phyloP scores from a whole-genome alignment of 2,329 filamentous ascomycete species.

The Aspergillus felis region DNA sequence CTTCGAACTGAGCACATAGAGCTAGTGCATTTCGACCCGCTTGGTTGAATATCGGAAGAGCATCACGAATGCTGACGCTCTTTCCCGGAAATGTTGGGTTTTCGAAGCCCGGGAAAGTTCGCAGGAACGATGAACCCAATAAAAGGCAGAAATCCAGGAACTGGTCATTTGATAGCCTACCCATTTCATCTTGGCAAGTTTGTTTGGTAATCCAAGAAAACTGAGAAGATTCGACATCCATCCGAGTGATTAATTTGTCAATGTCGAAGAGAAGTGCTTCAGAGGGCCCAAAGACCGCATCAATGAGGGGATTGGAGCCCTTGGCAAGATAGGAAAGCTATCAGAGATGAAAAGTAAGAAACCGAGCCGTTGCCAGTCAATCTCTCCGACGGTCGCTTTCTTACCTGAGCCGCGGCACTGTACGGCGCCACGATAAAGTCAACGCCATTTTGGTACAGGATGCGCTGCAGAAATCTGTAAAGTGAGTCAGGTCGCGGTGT shows the following conservation, averaged over 20 bases:
- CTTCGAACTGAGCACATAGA: constrained; percentile 73
- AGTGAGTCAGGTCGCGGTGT: constrained; percentile 69
- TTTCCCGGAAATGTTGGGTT: constrained; percentile 55
- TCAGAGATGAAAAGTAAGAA: neutral
- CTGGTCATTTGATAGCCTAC: constrained; percentile 61
- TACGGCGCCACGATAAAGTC: constrained; percentile 82
- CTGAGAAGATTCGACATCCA: constrained; percentile 55
- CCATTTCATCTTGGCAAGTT: constrained; percentile 65
- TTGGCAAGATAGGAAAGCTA: constrained; percentile 71
- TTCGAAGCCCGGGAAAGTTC: constrained; percentile 72
- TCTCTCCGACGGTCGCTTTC: constrained; percentile 17
- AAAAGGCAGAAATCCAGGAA: constrained; percentile 83
- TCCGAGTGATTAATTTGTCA: constrained; percentile 63
- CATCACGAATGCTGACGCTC: constrained; percentile 63
- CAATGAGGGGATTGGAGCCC: constrained; percentile 62
- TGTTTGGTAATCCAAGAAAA: constrained; percentile 65
- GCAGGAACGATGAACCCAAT: constrained; percentile 74
- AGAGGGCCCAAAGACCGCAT: constrained; percentile 76
- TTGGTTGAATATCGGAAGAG: constrained; percentile 69
- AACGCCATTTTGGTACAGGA: constrained; percentile 65
- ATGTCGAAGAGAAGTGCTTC: constrained; percentile 84
- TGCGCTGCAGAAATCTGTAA: constrained; percentile 70
- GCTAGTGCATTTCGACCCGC: constrained; percentile 65
- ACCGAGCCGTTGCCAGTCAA: neutral
- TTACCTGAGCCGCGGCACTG: constrained; percentile 80